phyloP scores from a whole-genome alignment of 164 flowering plant species.

The Warburgia ugandensis region DNA sequence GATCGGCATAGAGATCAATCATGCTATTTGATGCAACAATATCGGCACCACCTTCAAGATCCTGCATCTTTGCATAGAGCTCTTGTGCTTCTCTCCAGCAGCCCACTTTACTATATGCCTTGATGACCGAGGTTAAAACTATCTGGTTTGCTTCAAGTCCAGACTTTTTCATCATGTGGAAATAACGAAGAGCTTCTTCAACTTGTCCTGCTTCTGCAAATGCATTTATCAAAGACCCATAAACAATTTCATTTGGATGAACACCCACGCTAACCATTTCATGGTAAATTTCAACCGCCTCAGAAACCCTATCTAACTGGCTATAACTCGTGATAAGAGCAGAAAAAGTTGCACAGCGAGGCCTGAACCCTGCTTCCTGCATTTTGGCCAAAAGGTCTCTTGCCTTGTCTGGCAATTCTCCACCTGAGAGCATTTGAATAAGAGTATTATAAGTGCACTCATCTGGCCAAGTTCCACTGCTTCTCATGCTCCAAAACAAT shows the following conservation, averaged over 20 bases:
- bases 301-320: constrained; percentile 45
- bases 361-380: constrained; percentile 53
- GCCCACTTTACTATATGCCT: constrained; percentile 81
- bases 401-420: constrained; percentile 56
- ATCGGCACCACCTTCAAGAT: constrained; percentile 42
- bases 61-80: constrained; percentile 42
- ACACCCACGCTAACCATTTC: constrained; percentile 60
- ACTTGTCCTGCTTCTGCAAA: constrained; percentile 74
- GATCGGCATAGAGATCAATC: constrained; percentile 77
- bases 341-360: constrained; percentile 70
- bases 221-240: constrained; percentile 77
- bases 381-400: constrained; percentile 47
- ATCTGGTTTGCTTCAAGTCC: constrained; percentile 58
- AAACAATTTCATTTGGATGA: constrained; percentile 65
- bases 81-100: constrained; percentile 73
- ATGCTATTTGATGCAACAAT: constrained; percentile 80
- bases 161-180: constrained; percentile 45
- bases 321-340: constrained; percentile 75
- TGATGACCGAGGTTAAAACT: constrained; percentile 72
- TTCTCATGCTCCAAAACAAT: constrained; percentile 61
- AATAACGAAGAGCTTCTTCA: constrained; percentile 42
- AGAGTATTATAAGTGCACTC: constrained; percentile 68
- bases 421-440: constrained; percentile 63
- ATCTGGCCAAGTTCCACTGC: constrained; percentile 51
- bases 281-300: constrained; percentile 47